Percentiles rank a stretch among this genome's conserved stretches.
Evolutionary conservation across 2,329 filamentous ascomycete genomes (phyloP).

Genomic region (Verruconis gallopava): DNA sequence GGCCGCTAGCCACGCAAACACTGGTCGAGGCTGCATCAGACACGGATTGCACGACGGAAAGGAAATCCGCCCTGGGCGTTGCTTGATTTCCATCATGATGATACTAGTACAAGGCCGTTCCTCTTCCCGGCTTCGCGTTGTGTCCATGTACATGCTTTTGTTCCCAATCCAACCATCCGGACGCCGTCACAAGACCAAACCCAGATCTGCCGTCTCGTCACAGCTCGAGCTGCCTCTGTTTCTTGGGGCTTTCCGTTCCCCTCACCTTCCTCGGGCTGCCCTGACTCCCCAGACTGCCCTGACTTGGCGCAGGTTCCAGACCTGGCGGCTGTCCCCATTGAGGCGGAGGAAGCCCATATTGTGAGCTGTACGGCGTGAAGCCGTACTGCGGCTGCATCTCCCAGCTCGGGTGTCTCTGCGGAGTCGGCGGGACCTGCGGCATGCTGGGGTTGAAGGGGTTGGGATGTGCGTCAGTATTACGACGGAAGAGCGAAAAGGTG

Average conservation of each 20-base stretch:
- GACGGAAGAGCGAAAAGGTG: slow-evolving; percentile 43
- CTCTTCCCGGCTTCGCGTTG: too few species aligned
- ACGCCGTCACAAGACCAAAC: too few species aligned
- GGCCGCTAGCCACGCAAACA: too few species aligned
- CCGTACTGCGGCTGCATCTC: not conserved
- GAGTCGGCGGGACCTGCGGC: slow-evolving; percentile 8
- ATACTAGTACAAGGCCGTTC: too few species aligned
- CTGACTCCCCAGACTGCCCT: not conserved
- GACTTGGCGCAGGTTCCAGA: not conserved
- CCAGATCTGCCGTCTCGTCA: too few species aligned
- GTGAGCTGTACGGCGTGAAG: not conserved
- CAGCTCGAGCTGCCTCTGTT: not conserved
- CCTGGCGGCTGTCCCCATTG: not conserved
- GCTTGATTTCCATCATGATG: too few species aligned
- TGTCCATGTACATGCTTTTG: too few species aligned
- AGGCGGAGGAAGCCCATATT: not conserved
- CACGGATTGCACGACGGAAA: too few species aligned
- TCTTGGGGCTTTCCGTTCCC: not conserved
- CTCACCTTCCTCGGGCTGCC: not conserved
- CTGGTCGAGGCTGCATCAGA: too few species aligned
- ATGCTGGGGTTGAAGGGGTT: slow-evolving; percentile 3
- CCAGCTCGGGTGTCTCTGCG: slow-evolving; percentile 3
- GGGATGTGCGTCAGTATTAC: slow-evolving; percentile 21
- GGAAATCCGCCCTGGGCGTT: too few species aligned
- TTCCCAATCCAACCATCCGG: too few species aligned